Percentiles rank a stretch among this genome's conserved stretches.
Evolutionary conservation across 2,329 filamentous ascomycete species (phyloP).

Genomic region (Ceratocystis papillata): DNA sequence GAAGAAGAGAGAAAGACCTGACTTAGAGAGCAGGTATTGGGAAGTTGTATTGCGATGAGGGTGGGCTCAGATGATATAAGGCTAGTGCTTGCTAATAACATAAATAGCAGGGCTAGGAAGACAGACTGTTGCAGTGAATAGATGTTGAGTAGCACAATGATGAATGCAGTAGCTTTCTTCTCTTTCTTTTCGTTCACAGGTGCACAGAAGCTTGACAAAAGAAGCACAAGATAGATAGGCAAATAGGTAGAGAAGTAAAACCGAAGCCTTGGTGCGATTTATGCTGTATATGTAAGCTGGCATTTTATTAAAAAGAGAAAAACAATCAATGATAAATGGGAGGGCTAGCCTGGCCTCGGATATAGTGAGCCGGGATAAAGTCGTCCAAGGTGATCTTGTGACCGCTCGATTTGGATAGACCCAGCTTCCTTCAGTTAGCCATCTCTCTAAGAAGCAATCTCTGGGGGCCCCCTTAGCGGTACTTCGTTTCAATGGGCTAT

Average conservation of each 20-base stretch:
- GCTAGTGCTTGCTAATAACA: no score
- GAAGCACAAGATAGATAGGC: not conserved
- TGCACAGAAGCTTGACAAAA: not conserved
- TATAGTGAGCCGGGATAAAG: slow-evolving; percentile 23
- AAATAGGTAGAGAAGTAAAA: not conserved
- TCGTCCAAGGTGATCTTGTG: slow-evolving; percentile 22
- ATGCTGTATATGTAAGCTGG: not conserved
- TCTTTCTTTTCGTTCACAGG: no score
- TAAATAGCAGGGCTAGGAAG: no score
- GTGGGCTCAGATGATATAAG: no score
- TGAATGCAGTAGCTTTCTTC: no score
- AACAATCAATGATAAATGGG: not conserved
- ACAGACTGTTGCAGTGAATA: no score
- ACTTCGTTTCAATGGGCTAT: no score
- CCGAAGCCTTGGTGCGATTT: not conserved
- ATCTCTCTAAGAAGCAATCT: not conserved
- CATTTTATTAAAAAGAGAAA: not conserved
- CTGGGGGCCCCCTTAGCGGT: no score
- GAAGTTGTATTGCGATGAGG: no score
- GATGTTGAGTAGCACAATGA: no score
- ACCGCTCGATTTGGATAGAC: slow-evolving; percentile 12
- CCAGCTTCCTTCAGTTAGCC: not conserved
- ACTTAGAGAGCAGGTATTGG: not conserved
- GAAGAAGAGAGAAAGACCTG: not conserved
- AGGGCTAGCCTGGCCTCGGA: slow-evolving; percentile 21